Evolutionary conservation across 2,329 filamentous ascomycete genomes (phyloP), one percentile per base, ranked within the genome.

Genomic region (Aspergillus sojae): DNA sequence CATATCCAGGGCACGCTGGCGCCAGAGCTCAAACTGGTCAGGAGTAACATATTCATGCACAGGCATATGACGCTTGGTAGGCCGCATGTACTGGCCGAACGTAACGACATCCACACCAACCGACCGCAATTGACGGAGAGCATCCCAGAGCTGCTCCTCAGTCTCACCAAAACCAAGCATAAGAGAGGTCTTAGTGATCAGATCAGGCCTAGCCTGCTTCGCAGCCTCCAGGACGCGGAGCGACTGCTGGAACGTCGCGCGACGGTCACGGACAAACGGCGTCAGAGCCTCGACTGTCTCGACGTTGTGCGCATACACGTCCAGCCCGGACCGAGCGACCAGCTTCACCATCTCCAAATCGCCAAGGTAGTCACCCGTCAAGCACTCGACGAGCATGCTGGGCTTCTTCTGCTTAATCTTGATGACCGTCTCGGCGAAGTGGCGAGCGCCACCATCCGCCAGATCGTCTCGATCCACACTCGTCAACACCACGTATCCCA

Each of bases 71-170:
- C 94, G 88, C 84, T 98, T 99, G 5, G 95, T 99, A 1, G 95
- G 95, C 12, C 94, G 92, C 95, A 99, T 99, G 83, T 99, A 99
- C 83, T 99, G 95, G n/a, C 95, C 95, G 71, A 99, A 99, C 0
- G 95, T 99, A 62, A 99, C 93, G 14, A 99, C 93, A 71, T 99
- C 95, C 53, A 97, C 94, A 64, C 91, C 83, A 62, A 88, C 86
- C 68, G 89, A 89, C 62, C 95, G 87, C 14, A 99, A 85, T 77
- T 96, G 92, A 77, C 84, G 86, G 64, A 98, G 80, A 0, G 94
- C 88, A 67, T 91, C 87, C 86, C 88, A 90, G 1, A 99, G 79
- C 80, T 98, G 91, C 21, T 91, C 86, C 72, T 98, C 94, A 30
- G 89, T 93, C 84, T 99, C 95, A 14, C 95, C 95, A 5, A 99